Evolutionary conservation across 2,329 filamentous ascomycete genomes (phyloP).

Genomic region (Neonectria hederae): DNA sequence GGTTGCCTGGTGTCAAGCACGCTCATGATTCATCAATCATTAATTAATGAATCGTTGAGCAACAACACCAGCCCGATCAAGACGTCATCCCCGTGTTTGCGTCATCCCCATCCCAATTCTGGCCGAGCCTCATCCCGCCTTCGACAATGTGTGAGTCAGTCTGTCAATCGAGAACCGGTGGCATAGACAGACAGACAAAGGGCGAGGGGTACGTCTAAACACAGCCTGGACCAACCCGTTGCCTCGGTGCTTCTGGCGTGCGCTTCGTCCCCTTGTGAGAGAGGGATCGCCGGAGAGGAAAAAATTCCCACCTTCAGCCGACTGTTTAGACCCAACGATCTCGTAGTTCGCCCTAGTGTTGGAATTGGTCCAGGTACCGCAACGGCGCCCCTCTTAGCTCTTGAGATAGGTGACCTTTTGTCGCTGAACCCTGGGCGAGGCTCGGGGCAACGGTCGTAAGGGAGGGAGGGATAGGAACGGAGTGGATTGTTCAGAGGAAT

Average conservation of each 20-base stretch:
- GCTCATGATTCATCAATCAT: background rate
- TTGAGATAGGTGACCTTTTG: background rate
- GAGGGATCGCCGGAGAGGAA: background rate
- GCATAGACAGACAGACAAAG: background rate
- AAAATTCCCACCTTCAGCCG: background rate
- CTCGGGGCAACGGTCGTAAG: background rate
- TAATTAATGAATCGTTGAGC: background rate
- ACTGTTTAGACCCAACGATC: background rate
- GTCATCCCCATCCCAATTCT: background rate
- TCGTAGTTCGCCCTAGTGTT: slow-evolving; percentile 1
- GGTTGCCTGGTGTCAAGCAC: background rate
- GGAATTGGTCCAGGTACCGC: slow-evolving; percentile 3
- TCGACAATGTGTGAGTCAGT: background rate
- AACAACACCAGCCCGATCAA: background rate
- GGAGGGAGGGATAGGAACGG: slow-evolving; percentile 21
- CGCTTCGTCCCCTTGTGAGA: background rate
- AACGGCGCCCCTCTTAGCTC: slow-evolving; percentile 6
- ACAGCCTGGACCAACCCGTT: background rate
- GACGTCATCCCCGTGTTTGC: background rate
- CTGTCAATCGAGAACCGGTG: background rate
- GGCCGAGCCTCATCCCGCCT: background rate
- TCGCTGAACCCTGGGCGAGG: background rate
- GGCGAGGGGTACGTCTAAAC: background rate
- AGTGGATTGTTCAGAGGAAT: slow-evolving; percentile 17
- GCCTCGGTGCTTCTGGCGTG: background rate